Conservation (phyloP, 129 eudicot genomes). For the sunflower (Helianthus annuus) region DNA sequence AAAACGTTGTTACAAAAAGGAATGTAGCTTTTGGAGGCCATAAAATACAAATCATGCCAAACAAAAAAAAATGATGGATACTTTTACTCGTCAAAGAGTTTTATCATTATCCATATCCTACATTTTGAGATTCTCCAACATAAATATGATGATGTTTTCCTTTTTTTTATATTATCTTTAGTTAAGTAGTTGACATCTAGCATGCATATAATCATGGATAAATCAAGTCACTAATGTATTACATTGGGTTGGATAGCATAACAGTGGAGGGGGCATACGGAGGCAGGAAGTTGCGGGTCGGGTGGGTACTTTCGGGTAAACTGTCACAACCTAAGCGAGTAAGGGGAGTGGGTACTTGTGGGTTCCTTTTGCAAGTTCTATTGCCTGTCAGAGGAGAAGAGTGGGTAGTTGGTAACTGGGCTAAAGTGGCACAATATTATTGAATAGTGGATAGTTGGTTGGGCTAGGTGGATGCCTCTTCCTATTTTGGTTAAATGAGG, state of each 20-base stretch:
- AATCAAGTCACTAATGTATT: neutral
- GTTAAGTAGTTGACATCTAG: neutral
- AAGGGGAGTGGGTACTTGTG: too few species aligned
- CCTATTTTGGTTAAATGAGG: too few species aligned
- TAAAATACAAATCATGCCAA: neutral
- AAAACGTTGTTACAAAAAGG: neutral
- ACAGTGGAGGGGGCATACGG: too few species aligned
- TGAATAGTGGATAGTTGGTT: too few species aligned
- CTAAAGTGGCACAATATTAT: too few species aligned
- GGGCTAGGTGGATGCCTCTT: too few species aligned
- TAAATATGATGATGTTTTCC: neutral
- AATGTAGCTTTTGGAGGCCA: neutral
- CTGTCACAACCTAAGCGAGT: too few species aligned
- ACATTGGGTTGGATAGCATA: neutral
- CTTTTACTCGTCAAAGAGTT: neutral
- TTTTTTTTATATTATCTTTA: neutral
- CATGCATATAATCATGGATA: neutral
- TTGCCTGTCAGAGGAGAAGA: too few species aligned
- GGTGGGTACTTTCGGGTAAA: too few species aligned
- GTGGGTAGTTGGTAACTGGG: too few species aligned
- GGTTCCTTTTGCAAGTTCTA: too few species aligned
- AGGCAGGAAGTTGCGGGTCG: too few species aligned
- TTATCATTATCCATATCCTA: neutral
- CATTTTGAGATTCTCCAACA: neutral
- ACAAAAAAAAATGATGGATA: neutral